Conservation (phyloP, 2,329 filamentous ascomycete species). For the Tolypocladium tundrense region DNA sequence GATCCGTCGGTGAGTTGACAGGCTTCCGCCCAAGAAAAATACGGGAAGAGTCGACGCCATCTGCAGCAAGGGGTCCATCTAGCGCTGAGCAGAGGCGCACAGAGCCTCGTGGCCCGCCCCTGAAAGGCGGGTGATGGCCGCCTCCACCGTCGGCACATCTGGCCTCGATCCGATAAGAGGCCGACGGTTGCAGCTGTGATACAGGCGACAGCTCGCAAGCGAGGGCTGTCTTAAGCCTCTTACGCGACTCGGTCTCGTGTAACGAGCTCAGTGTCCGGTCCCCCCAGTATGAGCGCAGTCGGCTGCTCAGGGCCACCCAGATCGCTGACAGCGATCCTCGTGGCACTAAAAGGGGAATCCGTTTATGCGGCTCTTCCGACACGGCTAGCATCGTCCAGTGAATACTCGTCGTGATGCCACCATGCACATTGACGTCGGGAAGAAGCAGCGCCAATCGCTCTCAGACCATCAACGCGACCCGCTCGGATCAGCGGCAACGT, state of each 20-base stretch:
- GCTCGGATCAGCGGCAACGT: neutral
- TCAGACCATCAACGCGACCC: neutral
- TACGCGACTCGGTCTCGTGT: neutral
- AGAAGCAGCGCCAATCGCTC: neutral
- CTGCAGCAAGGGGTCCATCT: neutral
- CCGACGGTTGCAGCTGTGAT: neutral
- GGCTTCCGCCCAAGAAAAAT: neutral
- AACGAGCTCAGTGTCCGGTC: neutral
- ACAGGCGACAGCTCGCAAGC: slow-evolving; percentile 1
- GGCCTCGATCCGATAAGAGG: neutral
- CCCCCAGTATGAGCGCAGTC: neutral
- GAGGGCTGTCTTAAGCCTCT: neutral
- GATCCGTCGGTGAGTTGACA: neutral
- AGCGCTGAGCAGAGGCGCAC: neutral
- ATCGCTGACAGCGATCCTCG: neutral
- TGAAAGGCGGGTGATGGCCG: neutral
- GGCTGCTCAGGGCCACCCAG: neutral
- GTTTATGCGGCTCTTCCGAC: neutral
- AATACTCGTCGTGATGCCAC: neutral
- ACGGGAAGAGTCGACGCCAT: neutral
- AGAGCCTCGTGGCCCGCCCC: slow-evolving; percentile 1
- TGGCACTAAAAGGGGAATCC: neutral
- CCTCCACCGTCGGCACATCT: neutral
- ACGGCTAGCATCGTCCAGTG: neutral
- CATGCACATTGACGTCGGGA: neutral